These are phyloP conservation scores for Suillus spraguei DNA, from an alignment of 768 basidiomycete species.

Conservation along the genomic window DNA sequence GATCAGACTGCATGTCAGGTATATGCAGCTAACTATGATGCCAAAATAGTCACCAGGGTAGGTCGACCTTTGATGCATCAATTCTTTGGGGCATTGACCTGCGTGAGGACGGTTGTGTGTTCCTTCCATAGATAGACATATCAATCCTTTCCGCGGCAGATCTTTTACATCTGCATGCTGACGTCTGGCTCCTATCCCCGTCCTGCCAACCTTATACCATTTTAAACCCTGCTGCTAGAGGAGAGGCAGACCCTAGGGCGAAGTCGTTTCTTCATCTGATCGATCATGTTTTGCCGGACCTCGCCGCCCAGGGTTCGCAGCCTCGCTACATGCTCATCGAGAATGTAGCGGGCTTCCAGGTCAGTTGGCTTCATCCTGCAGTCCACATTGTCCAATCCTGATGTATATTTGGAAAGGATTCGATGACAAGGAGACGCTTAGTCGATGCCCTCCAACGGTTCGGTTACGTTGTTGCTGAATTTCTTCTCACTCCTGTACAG, in stretches of 20 bases:
- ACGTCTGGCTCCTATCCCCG: slow-evolving; percentile 80
- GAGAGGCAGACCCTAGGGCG: slow-evolving; percentile 72
- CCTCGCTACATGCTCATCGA: slow-evolving; percentile 71
- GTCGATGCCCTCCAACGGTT: slow-evolving; percentile 51
- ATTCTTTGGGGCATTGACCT: neutral
- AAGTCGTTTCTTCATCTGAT: slow-evolving; percentile 76
- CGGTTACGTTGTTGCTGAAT: slow-evolving; percentile 60
- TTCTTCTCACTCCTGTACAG: slow-evolving; percentile 74
- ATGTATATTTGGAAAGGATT: slow-evolving; percentile 46
- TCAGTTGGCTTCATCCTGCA: slow-evolving; percentile 32
- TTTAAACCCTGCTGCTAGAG: slow-evolving; percentile 72
- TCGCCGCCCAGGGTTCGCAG: slow-evolving; percentile 45
- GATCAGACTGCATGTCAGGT: slow-evolving; percentile 74
- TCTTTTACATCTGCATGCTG: slow-evolving; percentile 50
- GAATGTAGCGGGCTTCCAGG: slow-evolving; percentile 86
- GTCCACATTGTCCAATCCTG: slow-evolving; percentile 6
- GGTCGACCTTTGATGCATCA: slow-evolving; percentile 11
- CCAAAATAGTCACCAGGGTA: slow-evolving; percentile 53
- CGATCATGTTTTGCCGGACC: slow-evolving; percentile 58
- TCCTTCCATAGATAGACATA: slow-evolving; percentile 55
- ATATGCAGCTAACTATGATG: slow-evolving; percentile 63
- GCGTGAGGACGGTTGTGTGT: neutral
- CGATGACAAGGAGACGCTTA: slow-evolving; percentile 61
- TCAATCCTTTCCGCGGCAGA: slow-evolving; percentile 50
- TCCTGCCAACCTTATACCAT: slow-evolving; percentile 87